phyloP scores from a whole-genome alignment of 2,329 filamentous ascomycete genomes.

The Trichoderma sp. region DNA sequence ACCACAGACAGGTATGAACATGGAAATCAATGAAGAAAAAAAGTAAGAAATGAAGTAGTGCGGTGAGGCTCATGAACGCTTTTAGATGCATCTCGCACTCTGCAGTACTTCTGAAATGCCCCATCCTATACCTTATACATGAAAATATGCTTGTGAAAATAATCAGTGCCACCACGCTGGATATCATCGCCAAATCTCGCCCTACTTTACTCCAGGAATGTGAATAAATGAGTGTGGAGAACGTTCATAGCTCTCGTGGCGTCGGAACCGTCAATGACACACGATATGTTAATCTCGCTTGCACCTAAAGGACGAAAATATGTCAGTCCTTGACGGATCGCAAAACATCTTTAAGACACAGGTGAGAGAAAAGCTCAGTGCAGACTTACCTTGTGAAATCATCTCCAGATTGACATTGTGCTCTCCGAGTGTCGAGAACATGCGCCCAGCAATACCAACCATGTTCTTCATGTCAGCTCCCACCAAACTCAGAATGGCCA shows the following conservation, averaged over 20 bases:
- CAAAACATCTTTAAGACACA: neutral
- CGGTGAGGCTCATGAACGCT: neutral
- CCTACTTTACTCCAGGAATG: constrained; percentile 81
- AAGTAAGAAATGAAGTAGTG: neutral
- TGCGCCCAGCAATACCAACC: constrained; percentile 87
- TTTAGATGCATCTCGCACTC: neutral
- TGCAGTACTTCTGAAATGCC: neutral
- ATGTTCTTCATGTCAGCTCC: constrained; percentile 98
- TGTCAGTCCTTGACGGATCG: neutral
- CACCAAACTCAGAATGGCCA: constrained; percentile 95
- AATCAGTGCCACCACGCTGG: neutral
- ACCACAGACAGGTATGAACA: neutral
- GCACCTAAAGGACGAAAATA: constrained; percentile 64
- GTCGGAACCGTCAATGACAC: constrained; percentile 90
- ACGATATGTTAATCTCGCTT: constrained; percentile 98
- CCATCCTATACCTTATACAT: neutral
- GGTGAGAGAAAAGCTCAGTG: neutral
- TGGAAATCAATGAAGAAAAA: neutral
- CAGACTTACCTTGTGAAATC: constrained; percentile 85
- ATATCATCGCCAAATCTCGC: neutral
- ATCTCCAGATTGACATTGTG: constrained; percentile 98
- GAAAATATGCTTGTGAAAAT: neutral
- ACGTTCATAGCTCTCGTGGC: constrained; percentile 94
- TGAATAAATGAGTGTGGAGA: constrained; percentile 94
- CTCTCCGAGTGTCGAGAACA: constrained; percentile 93